Evolutionary conservation across 768 basidiomycete genomes (phyloP).

Genomic region (Pulveroboletus sp.): DNA sequence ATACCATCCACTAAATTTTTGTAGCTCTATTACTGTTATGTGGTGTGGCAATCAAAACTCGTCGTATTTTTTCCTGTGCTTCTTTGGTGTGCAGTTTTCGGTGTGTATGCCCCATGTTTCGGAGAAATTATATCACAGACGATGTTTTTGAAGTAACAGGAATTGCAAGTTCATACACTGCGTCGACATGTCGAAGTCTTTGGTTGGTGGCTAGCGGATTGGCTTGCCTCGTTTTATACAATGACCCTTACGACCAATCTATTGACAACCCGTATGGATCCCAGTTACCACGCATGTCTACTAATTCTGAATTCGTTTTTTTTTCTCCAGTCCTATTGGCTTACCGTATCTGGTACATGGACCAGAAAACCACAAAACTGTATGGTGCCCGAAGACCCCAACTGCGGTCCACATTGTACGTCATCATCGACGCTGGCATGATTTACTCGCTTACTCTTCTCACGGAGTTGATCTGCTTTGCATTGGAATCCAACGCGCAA

Average conservation of each 20-base stretch:
- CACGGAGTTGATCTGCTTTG: not conserved
- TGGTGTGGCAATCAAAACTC: not conserved
- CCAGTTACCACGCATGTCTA: not conserved
- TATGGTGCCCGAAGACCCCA: not conserved
- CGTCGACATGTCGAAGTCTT: slow-evolving; percentile 21
- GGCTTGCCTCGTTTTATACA: slow-evolving; percentile 33
- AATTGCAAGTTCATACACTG: slow-evolving; percentile 13
- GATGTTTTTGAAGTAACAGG: slow-evolving; percentile 8
- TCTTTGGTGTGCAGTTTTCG: not conserved
- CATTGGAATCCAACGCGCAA: slow-evolving; percentile 1
- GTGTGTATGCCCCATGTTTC: not conserved
- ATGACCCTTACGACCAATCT: slow-evolving; percentile 32
- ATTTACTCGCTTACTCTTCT: slow-evolving; percentile 3
- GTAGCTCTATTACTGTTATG: slow-evolving; percentile 7
- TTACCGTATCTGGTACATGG: slow-evolving; percentile 5
- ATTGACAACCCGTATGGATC: slow-evolving; percentile 2
- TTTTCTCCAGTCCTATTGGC: not conserved
- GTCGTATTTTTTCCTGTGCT: not conserved
- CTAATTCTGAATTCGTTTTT: not conserved
- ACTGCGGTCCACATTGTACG: not conserved
- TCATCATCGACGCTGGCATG: slow-evolving; percentile 5
- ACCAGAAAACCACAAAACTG: not conserved
- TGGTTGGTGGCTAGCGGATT: slow-evolving; percentile 19
- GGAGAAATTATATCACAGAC: not conserved
- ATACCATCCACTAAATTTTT: not conserved